Conservation (phyloP, 305 asterid genomes). For the Stenogyne calaminthoides region DNA sequence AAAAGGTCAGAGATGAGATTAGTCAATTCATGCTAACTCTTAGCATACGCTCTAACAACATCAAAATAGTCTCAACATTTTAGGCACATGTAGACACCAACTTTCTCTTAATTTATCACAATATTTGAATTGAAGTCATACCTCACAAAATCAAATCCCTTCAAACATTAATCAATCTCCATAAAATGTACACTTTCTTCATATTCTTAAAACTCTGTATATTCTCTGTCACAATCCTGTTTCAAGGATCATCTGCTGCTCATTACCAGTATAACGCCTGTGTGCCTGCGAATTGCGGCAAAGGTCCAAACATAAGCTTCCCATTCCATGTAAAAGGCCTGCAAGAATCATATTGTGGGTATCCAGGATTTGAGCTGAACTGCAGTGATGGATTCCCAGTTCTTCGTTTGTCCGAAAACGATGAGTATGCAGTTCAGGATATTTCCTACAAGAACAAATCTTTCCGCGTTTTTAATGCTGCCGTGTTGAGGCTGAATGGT, state of each 20-base stretch:
- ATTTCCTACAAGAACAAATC: conserved; percentile 32
- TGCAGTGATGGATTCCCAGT: conserved; percentile 39
- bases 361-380: conserved; percentile 38
- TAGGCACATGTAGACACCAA: conserved; percentile 8
- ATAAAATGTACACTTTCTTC: conserved; percentile 12
- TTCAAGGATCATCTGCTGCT: conserved; percentile 30
- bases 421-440: conserved; percentile 24
- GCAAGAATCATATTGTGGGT: conserved; percentile 56
- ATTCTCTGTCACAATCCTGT: conserved; percentile 32
- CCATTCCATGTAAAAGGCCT: conserved; percentile 44
- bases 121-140: conserved; percentile 1
- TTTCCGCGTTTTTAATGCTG: conserved; percentile 28
- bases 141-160: neutral
- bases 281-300: conserved; percentile 35
- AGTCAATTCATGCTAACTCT: conserved; percentile 43
- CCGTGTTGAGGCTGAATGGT: neutral
- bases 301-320: conserved; percentile 48
- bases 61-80: conserved; percentile 18
- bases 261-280: conserved; percentile 51
- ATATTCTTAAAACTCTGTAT: conserved; percentile 29
- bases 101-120: neutral
- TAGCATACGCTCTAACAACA: conserved; percentile 2
- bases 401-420: conserved; percentile 17
- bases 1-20: conserved; percentile 22
- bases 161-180: neutral